A percentile compares a stretch with the other conserved stretches of the same genome.
Evolutionary conservation across 2,329 filamentous ascomycete species (phyloP).

Genomic region (Zelopaecilomyces penicillatus): DNA sequence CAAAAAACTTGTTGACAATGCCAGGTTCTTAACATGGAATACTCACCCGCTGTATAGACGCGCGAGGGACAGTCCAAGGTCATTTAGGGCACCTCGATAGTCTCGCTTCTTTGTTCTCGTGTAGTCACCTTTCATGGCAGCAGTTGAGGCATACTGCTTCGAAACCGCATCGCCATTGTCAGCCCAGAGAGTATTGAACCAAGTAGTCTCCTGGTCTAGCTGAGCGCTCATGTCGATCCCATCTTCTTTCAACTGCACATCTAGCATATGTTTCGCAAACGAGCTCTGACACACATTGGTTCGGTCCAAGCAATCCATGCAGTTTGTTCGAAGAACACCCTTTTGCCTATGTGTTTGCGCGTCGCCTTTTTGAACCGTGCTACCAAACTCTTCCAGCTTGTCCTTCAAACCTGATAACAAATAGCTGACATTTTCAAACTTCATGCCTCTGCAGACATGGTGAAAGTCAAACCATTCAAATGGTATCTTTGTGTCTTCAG

Average conservation of each 20-base stretch:
- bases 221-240: constrained; percentile 70
- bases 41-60: constrained; percentile 59
- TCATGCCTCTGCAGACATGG: constrained; percentile 86
- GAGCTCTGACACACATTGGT: constrained; percentile 96
- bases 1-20: not conserved
- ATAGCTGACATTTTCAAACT: constrained; percentile 85
- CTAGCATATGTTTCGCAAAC: constrained; percentile 74
- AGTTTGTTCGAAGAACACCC: constrained; percentile 87
- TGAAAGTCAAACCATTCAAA: constrained; percentile 99
- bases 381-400: constrained; percentile 62
- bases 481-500: constrained; percentile 30
- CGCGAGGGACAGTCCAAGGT: constrained; percentile 81
- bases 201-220: constrained; percentile 68
- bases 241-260: constrained; percentile 67
- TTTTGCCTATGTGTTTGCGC: constrained; percentile 45
- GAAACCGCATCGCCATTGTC: constrained; percentile 96
- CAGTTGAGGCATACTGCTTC: constrained; percentile 91
- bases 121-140: constrained; percentile 93
- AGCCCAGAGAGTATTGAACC: constrained; percentile 96
- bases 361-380: constrained; percentile 51
- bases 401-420: constrained; percentile 63
- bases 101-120: constrained; percentile 86
- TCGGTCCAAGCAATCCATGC: constrained; percentile 95
- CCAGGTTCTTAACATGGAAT: not conserved
- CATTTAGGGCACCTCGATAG: constrained; percentile 83